A percentile compares a stretch with the other conserved stretches of the same genome.
Evolutionary conservation across 169 alveolate genomes (phyloP).

Genomic region (Blepharisma undulans): DNA sequence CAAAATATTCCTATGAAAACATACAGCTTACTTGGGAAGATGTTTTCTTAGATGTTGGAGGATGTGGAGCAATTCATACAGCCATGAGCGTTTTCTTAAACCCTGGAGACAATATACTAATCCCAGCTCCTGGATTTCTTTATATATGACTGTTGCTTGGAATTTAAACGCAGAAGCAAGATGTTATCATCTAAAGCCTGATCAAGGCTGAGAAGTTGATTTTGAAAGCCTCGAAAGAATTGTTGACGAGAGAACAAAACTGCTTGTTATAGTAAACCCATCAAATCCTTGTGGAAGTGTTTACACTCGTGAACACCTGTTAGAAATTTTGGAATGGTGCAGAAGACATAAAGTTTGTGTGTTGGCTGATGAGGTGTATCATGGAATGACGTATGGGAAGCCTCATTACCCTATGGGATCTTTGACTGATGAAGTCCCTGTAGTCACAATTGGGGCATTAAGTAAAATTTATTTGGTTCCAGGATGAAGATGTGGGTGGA

Average conservation of each 20-base stretch:
- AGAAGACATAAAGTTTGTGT: slow-evolving; percentile 64
- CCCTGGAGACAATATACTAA: slow-evolving; percentile 75
- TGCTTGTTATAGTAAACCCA: slow-evolving; percentile 68
- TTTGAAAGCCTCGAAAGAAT: slow-evolving; percentile 52
- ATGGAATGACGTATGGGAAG: slow-evolving; percentile 57
- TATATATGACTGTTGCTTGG: slow-evolving; percentile 54
- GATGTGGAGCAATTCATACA: slow-evolving; percentile 67
- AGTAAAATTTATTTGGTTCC: slow-evolving; percentile 64
- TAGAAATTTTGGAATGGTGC: slow-evolving; percentile 62
- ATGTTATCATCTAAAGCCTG: slow-evolving; percentile 69
- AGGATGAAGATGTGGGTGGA: slow-evolving; percentile 70
- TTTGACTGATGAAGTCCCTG: slow-evolving; percentile 55
- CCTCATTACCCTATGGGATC: slow-evolving; percentile 35
- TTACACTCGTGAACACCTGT: slow-evolving; percentile 56
- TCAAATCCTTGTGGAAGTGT: slow-evolving; percentile 74
- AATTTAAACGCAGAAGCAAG: slow-evolving; percentile 54
- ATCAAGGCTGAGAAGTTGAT: slow-evolving; percentile 70
- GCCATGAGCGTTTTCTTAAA: slow-evolving; percentile 62
- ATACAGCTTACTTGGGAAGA: slow-evolving; percentile 62
- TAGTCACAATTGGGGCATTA: slow-evolving; percentile 52
- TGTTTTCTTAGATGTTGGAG: slow-evolving; percentile 66
- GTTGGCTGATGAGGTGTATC: slow-evolving; percentile 79
- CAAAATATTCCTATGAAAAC: slow-evolving; percentile 54
- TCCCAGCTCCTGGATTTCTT: slow-evolving; percentile 80
- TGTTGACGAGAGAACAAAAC: slow-evolving; percentile 61